These are phyloP conservation scores for Curvularia sp. DNA, from an alignment of 2,329 filamentous ascomycete species.

Conservation along the genomic window DNA sequence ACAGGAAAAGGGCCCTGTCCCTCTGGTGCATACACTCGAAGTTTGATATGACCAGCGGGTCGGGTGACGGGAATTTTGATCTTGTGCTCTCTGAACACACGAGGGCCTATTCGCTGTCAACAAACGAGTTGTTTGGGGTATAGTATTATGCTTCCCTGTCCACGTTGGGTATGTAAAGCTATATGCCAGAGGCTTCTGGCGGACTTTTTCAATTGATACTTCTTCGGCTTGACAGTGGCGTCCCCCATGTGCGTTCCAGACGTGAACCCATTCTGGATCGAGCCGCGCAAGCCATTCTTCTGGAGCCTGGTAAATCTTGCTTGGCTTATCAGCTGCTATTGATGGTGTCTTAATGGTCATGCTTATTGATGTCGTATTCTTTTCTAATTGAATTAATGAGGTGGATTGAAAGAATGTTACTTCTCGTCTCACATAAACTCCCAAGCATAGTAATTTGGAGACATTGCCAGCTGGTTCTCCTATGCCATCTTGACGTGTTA, in stretches of 20 bases:
- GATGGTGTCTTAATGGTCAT: background rate
- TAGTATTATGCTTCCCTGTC: slow-evolving; percentile 7
- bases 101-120: slow-evolving; percentile 9
- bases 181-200: slow-evolving; percentile 16
- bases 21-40: slow-evolving; percentile 19
- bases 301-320: background rate
- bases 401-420: background rate
- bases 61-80: slow-evolving; percentile 13
- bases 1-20: slow-evolving; percentile 18
- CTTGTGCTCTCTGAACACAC: slow-evolving; percentile 19
- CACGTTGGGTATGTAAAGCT: slow-evolving; percentile 27
- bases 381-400: background rate
- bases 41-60: slow-evolving; percentile 13
- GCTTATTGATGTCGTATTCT: background rate
- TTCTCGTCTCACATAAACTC: background rate
- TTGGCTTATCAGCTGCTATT: background rate
- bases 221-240: slow-evolving; percentile 22
- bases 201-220: slow-evolving; percentile 21
- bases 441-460: background rate
- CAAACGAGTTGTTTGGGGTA: background rate
- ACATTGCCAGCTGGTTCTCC: background rate
- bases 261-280: slow-evolving; percentile 21
- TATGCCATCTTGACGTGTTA: background rate
- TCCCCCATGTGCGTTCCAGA: slow-evolving; percentile 22
- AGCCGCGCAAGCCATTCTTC: slow-evolving; percentile 12